phyloP scores from a whole-genome alignment of 768 basidiomycete genomes.

The Tricholomella constricta region DNA sequence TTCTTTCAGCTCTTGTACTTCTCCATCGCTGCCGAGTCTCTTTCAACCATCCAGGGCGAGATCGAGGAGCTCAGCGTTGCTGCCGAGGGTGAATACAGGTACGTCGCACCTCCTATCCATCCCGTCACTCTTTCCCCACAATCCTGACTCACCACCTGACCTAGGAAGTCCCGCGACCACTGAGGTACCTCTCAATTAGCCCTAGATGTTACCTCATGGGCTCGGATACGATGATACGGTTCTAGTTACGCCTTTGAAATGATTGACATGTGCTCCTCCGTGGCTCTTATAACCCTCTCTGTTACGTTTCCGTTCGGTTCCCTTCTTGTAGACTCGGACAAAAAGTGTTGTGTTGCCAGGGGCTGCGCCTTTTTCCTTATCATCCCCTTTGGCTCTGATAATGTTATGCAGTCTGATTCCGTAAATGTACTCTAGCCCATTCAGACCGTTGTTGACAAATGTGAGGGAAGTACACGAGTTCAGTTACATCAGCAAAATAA shows the following conservation, averaged over 20 bases:
- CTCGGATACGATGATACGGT: neutral
- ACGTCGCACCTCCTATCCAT: slow-evolving; percentile 8
- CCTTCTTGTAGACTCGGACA: too few species aligned
- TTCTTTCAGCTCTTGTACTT: slow-evolving; percentile 63
- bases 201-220: too few species aligned
- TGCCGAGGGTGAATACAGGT: slow-evolving; percentile 96
- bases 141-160: neutral
- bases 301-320: too few species aligned
- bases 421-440: too few species aligned
- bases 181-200: slow-evolving; percentile 53
- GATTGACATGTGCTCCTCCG: neutral
- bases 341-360: too few species aligned
- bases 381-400: too few species aligned
- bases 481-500: too few species aligned
- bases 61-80: slow-evolving; percentile 92
- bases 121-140: neutral
- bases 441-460: too few species aligned
- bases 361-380: too few species aligned
- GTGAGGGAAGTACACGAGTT: too few species aligned
- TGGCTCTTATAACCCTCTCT: neutral
- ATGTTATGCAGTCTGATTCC: too few species aligned
- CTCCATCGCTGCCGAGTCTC: slow-evolving; percentile 74
- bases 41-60: slow-evolving; percentile 84
- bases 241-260: neutral
- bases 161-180: slow-evolving; percentile 88